Base-by-base conservation (phyloP, 495 filamentous ascomycete species). In the Aspergillus taichungensis region DNA sequence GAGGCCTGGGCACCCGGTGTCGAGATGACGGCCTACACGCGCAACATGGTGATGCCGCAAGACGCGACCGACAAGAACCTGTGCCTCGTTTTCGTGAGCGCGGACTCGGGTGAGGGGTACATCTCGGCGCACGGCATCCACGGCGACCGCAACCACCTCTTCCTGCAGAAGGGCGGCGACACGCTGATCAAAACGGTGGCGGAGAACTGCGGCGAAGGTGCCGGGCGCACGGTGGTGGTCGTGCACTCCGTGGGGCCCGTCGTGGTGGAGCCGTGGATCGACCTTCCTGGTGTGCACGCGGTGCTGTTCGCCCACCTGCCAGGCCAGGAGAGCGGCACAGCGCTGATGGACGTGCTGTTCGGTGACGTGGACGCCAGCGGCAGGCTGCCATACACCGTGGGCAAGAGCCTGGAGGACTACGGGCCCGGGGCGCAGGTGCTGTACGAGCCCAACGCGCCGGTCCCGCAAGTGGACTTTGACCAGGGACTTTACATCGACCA, bases 171-270 rank as follows among this genome's bases (percentile, higher is more conserved):
- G 48, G 80, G 76, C 13, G 87, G 89, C 8, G 85, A 92, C 44
- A 60, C 74, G 6, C 71, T 96, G 7, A 76, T 96, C 34, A 59
- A 79, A 24, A 60, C 75, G 6, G 87, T 95, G 3, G 85, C 88
- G 0, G 59, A 70, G 8, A 69, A 74, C 35, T 98, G 92, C 54
- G 79, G 81, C 29, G 63, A 65, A 13, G 83, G 79, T 37, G 75
- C 72, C 27, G 83, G 84, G 12, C 74, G 75, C 33, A 86, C 86
- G 8, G 71, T 96, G 10, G 88, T 96, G 1, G 76, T 96, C 14
- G 69, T 96, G n/a, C 92, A 98, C 60, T 74, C 92, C 3, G 85
- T 96, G 14, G 92, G 92, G 0, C 88, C 92, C 0, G 87, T 94
- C 5, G 63, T 89, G 8, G 57, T 96, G 47, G 92, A 96, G 51